Evolutionary conservation across 768 basidiomycete species (phyloP).

Genomic region (Hortiboletus campestris): DNA sequence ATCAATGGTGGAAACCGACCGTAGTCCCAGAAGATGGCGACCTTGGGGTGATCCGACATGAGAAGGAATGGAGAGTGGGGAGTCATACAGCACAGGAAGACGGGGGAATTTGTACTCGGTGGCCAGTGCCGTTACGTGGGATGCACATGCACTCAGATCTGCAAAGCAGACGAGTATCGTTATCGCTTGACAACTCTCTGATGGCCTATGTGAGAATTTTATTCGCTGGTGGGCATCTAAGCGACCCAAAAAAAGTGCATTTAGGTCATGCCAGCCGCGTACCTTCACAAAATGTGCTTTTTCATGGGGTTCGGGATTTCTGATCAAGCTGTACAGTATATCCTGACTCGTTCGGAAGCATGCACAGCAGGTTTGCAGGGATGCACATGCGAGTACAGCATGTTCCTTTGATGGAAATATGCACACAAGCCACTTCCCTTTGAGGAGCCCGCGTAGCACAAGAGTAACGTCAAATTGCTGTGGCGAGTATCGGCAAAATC

Average conservation of each 20-base stretch:
- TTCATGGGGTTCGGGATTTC: too few relatives aligned
- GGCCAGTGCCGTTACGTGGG: constrained; percentile 7
- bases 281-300: too few relatives aligned
- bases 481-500: too few relatives aligned
- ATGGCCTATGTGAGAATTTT: too few relatives aligned
- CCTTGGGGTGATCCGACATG: constrained; percentile 37
- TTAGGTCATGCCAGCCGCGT: too few relatives aligned
- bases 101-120: constrained; percentile 24
- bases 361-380: constrained; percentile 16
- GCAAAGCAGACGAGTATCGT: too few relatives aligned
- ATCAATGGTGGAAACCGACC: constrained; percentile 19
- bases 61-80: constrained; percentile 10
- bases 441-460: neutral
- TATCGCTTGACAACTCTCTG: too few relatives aligned
- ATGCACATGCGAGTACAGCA: constrained; percentile 18
- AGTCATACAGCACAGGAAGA: constrained; percentile 5
- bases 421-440: neutral
- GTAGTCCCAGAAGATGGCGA: constrained; percentile 45
- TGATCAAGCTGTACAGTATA: too few relatives aligned
- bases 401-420: constrained; percentile 9
- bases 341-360: too few relatives aligned
- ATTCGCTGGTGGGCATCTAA: too few relatives aligned
- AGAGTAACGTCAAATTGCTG: neutral
- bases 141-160: constrained; percentile 19
- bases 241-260: too few relatives aligned